A percentile compares a stretch with the other conserved stretches of the same genome.
phyloP scores from a whole-genome alignment of 2,329 filamentous ascomycete genomes.

The Phymatotrichopsis omnivora region DNA sequence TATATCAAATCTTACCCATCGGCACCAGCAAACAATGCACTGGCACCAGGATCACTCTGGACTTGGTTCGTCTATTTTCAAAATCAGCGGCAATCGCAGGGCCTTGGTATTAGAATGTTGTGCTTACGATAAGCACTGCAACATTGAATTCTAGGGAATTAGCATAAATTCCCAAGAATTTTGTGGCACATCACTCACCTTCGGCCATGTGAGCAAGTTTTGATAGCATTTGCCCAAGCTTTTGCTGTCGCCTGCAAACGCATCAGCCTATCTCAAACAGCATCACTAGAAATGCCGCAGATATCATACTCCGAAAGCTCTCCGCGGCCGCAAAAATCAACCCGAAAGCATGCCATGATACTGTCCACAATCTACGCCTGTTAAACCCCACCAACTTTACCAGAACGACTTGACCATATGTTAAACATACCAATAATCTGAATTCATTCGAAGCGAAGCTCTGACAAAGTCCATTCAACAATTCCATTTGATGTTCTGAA shows the following conservation, averaged over 20 bases:
- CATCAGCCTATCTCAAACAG: neutral
- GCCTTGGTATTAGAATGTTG: neutral
- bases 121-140: slow-evolving; percentile 48
- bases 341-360: slow-evolving; percentile 59
- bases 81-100: neutral
- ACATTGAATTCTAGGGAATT: slow-evolving; percentile 51
- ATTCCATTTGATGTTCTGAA: slow-evolving; percentile 55
- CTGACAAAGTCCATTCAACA: slow-evolving; percentile 50
- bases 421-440: slow-evolving; percentile 42
- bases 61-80: slow-evolving; percentile 54
- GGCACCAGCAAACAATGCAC: slow-evolving; percentile 54
- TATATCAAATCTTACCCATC: slow-evolving; percentile 41
- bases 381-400: slow-evolving; percentile 4
- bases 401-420: neutral
- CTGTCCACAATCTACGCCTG: slow-evolving; percentile 50
- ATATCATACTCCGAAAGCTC: slow-evolving; percentile 49
- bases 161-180: slow-evolving; percentile 1
- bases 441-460: slow-evolving; percentile 55
- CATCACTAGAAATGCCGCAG: neutral
- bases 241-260: slow-evolving; percentile 48
- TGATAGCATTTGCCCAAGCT: slow-evolving; percentile 54
- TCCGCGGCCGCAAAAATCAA: slow-evolving; percentile 56
- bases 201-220: slow-evolving; percentile 56
- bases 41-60: slow-evolving; percentile 59
- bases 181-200: slow-evolving; percentile 35